These are phyloP conservation scores for Miscanthus sacchariflorus DNA, from an alignment of 202 grass and related monocot genomes.

Conservation along the genomic window DNA sequence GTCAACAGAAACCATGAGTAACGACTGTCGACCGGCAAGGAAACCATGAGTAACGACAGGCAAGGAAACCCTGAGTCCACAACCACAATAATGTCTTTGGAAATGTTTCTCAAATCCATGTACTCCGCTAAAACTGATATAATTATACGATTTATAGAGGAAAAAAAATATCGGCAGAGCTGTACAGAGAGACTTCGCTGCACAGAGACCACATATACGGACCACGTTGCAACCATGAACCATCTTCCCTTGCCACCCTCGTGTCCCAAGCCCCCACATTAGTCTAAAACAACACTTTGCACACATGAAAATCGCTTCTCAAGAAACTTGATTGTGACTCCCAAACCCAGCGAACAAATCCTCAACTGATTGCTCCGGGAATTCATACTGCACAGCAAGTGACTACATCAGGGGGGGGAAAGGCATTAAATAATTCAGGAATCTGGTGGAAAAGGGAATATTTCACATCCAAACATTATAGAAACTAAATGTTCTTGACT, in stretches of 20 bases:
- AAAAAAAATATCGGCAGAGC: not conserved
- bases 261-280: not conserved
- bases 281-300: not conserved
- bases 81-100: not conserved
- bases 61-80: not conserved
- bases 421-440: not conserved
- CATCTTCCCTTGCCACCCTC: not conserved
- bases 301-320: not conserved
- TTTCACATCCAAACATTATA: not conserved
- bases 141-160: not conserved
- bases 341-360: not conserved
- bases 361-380: not conserved
- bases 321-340: not conserved
- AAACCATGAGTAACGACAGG: no score
- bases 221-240: not conserved
- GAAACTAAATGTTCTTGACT: conserved; percentile 6
- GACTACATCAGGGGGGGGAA: not conserved
- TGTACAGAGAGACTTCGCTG: not conserved
- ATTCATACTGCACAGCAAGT: conserved; percentile 24
- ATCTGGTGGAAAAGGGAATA: not conserved
- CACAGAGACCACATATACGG: not conserved
- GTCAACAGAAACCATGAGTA: no score
- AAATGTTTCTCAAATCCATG: not conserved
- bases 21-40: not conserved
- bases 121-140: not conserved